Evolutionary conservation across 495 filamentous ascomycete genomes (phyloP), one percentile per base, ranked within the genome.

Genomic region (Ascodesmis nigricans): DNA sequence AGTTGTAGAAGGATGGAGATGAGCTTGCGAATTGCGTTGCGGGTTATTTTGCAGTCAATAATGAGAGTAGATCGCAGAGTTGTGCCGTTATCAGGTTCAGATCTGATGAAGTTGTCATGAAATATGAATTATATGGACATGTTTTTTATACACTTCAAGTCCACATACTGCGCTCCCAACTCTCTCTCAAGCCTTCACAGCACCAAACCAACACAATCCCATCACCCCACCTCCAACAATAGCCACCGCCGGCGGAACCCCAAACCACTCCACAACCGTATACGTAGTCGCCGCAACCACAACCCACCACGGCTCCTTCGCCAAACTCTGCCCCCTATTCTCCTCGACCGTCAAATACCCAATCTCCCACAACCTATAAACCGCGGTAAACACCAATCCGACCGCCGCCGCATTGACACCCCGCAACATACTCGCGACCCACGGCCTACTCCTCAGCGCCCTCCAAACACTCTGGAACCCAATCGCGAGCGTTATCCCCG

Each of bases 281-380:
- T 67, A 82, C 11, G 63, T 67, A 5, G 68, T 60, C 4, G 69
- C 64, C 1, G 70, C 59, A 18, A 75, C 60, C 6, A 75, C 73
- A 23, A 75, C 64, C 75, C 73, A 78, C 77, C 72, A 78, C n/a
- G 73, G 66, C 43, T 78, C 73, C 26, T 59, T 57, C 0, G 58
- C 71, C 41, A 80, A 49, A 52, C 65, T 71, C 36, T 52, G 56
- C 1, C 73, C 75, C 41, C 29, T 64, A 8, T 44, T 45, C 1
- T 43, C 36, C 15, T 47, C 28, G 22, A 64, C 50, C 13, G 64
- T 71, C 29, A 84, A 48, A 48, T 69, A 78, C 0, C 79, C 79
- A 41, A 81, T 75, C 55, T 74, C 58, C 69, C 75, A 83, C 15
- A 90, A 62, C 20, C 75, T 58, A 42, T 90, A 84, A n/a, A 90